phyloP scores from a whole-genome alignment of 805 yeast genomes.

The Hyphopichia homilentoma region DNA sequence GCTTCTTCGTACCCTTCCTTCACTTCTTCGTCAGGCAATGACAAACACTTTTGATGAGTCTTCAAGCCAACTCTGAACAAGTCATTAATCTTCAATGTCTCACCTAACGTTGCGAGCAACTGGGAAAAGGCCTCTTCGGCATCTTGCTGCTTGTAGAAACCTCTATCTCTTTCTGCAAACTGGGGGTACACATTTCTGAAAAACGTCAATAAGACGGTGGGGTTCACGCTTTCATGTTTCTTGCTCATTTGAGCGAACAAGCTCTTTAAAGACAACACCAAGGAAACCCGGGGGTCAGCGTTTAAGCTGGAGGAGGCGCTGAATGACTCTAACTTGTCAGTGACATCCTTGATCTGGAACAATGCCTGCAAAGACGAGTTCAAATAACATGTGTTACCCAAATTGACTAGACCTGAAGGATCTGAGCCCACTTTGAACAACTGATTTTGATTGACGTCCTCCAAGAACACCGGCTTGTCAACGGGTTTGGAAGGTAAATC shows the following conservation, averaged over 20 bases:
- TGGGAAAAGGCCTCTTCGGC: slow-evolving; percentile 96
- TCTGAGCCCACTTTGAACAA: slow-evolving; percentile 34
- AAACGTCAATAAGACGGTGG: slow-evolving; percentile 60
- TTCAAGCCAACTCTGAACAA: slow-evolving; percentile 65
- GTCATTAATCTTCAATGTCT: slow-evolving; percentile 48
- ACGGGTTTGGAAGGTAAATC: slow-evolving; percentile 52
- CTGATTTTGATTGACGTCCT: slow-evolving; percentile 56
- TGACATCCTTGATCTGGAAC: slow-evolving; percentile 42
- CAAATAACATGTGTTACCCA: slow-evolving; percentile 77
- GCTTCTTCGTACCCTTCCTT: slow-evolving; percentile 44
- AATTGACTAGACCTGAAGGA: slow-evolving; percentile 65
- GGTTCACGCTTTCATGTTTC: slow-evolving; percentile 53
- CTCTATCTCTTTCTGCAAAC: slow-evolving; percentile 76
- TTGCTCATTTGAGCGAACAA: slow-evolving; percentile 44
- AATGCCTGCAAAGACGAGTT: slow-evolving; percentile 66
- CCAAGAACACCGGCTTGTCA: slow-evolving; percentile 56
- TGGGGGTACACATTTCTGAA: slow-evolving; percentile 78
- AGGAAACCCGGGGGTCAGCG: slow-evolving; percentile 10
- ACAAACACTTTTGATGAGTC: slow-evolving; percentile 60
- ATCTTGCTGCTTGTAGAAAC: slow-evolving; percentile 89
- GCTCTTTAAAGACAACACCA: slow-evolving; percentile 35
- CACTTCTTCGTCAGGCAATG: slow-evolving; percentile 28
- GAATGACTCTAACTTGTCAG: slow-evolving; percentile 22
- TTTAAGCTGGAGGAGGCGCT: slow-evolving; percentile 8
- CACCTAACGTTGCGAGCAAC: slow-evolving; percentile 52